Evolutionary conservation across 78 protist genomes (phyloP).

Genomic region (Dictyostelium intermedium): DNA sequence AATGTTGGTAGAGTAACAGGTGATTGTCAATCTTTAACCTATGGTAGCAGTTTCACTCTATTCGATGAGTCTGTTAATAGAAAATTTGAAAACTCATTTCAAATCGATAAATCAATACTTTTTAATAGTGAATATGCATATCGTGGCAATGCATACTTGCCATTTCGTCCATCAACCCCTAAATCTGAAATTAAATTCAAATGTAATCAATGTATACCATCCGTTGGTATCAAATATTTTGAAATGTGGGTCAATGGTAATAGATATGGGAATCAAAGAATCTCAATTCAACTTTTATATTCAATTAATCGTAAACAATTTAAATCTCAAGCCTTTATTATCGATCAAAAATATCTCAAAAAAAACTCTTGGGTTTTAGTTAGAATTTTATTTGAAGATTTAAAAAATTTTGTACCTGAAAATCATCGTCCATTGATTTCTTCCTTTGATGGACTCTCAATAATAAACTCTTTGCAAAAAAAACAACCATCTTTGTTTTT

Average conservation of each 20-base stretch:
- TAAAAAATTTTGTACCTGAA: not conserved
- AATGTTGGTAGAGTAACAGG: constrained; percentile 2
- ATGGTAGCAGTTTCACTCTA: not conserved
- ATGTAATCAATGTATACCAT: constrained; percentile 4
- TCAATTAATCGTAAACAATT: not conserved
- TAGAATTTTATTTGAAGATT: not conserved
- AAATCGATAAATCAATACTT: not conserved
- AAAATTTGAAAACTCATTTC: not conserved
- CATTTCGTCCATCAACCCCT: not conserved
- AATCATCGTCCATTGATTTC: not conserved
- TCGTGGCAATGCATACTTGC: not conserved
- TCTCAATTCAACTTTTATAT: not conserved
- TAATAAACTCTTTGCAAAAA: not conserved
- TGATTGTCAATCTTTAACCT: constrained; percentile 1
- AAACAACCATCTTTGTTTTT: not conserved
- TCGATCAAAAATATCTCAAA: not conserved
- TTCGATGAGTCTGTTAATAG: not conserved
- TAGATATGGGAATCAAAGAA: not conserved
- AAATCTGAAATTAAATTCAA: not conserved
- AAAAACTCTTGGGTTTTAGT: not conserved
- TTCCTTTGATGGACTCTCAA: not conserved
- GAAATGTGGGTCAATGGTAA: constrained; percentile 21
- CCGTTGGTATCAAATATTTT: constrained; percentile 2
- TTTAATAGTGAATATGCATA: not conserved
- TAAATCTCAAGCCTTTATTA: not conserved